Conservation (phyloP, 208 protist species). For the Acanthamoeba sp. region DNA sequence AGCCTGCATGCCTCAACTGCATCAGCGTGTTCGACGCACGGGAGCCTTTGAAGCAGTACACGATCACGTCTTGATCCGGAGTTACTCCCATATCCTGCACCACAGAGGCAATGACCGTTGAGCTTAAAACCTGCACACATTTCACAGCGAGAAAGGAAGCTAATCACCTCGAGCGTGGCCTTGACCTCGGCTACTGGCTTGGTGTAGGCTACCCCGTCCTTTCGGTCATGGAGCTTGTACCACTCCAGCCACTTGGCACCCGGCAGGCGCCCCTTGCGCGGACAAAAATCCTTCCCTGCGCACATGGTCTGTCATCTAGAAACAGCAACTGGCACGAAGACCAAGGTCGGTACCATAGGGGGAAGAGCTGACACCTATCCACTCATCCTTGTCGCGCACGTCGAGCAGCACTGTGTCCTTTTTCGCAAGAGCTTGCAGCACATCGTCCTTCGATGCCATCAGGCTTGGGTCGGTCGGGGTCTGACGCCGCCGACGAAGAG, state of each 20-base stretch:
- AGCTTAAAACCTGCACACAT: no score
- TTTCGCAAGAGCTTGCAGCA: neutral
- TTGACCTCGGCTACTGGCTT: conserved; percentile 20
- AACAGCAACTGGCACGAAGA: neutral
- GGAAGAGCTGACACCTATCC: conserved; percentile 42
- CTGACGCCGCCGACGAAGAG: neutral
- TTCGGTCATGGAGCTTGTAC: conserved; percentile 39
- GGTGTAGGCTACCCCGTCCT: conserved; percentile 43
- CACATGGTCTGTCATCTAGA: neutral
- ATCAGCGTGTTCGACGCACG: conserved; percentile 30
- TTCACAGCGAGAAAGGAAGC: no score
- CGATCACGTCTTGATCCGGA: conserved; percentile 19
- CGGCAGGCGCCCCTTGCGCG: conserved; percentile 18
- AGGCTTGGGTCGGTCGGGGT: neutral
- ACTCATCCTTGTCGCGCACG: conserved; percentile 11
- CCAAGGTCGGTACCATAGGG: neutral
- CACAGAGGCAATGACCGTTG: neutral
- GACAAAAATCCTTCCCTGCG: conserved; percentile 44
- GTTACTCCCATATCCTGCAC: neutral
- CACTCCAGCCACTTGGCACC: conserved; percentile 48
- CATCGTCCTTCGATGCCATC: conserved; percentile 39
- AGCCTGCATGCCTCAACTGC: conserved; percentile 5
- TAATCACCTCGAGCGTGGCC: neutral
- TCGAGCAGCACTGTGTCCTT: conserved; percentile 39
- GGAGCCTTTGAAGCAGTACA: conserved; percentile 54